phyloP scores from a whole-genome alignment of 1,139 yeast genomes.

The Saccharomyces hybrid region DNA sequence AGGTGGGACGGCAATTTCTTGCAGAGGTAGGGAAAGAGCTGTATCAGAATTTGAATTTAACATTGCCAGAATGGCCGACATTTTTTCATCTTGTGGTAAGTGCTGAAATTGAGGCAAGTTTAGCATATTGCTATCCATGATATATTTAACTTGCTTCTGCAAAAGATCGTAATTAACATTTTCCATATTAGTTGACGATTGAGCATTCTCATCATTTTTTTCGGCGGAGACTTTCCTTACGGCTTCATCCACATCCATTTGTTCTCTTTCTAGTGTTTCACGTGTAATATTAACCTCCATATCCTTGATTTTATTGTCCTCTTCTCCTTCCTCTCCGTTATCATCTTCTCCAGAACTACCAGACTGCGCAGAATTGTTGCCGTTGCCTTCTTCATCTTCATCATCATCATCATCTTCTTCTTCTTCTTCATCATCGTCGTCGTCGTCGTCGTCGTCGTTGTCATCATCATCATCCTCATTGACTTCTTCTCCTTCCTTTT shows the following conservation, averaged over 20 bases:
- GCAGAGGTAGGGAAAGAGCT: conserved; percentile 11
- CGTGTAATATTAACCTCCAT: conserved; percentile 2
- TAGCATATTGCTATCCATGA: conserved; percentile 30
- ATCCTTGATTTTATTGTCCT: conserved; percentile 4
- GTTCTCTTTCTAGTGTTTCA: conserved; percentile 9
- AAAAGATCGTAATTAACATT: conserved; percentile 23
- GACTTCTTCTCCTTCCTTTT: conserved; percentile 19
- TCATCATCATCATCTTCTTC: conserved; percentile 11
- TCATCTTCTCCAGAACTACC: conserved; percentile 5
- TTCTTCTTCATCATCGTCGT: conserved; percentile 5
- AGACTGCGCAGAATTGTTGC: conserved; percentile 5
- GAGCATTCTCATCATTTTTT: conserved; percentile 5
- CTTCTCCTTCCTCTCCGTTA: conserved; percentile 12
- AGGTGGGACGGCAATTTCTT: conserved; percentile 2
- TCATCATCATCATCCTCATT: conserved; percentile 10
- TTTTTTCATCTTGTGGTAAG: conserved; percentile 35
- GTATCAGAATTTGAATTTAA: conserved; percentile 26
- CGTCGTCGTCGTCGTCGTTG: conserved; percentile 12
- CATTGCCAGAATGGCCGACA: conserved; percentile 30
- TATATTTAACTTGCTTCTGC: conserved; percentile 26
- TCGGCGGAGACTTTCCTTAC: neutral
- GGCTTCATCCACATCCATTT: conserved; percentile 8
- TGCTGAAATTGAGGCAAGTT: conserved; percentile 35
- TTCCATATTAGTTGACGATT: conserved; percentile 9
- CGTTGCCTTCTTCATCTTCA: conserved; percentile 15